A percentile compares a stretch with the other conserved stretches of the same genome.
Evolutionary conservation across 1,284 basidiomycete genomes (phyloP).

Genomic region (Xerocomus amazonicus): DNA sequence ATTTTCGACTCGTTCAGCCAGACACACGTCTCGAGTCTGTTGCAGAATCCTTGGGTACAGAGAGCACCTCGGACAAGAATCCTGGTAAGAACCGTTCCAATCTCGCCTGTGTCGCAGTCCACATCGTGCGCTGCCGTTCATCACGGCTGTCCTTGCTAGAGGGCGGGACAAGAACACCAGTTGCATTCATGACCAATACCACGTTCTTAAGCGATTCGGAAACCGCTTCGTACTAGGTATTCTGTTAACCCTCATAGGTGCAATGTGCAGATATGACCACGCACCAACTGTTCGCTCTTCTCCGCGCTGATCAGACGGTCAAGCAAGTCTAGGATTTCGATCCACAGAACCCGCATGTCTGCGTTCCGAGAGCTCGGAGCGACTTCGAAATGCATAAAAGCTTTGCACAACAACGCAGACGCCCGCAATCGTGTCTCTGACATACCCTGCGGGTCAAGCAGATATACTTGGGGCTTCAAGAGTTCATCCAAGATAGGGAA

Average conservation of each 20-base stretch:
- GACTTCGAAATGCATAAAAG: slow-evolving; percentile 90
- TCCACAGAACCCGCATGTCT: slow-evolving; percentile 81
- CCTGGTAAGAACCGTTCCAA: slow-evolving; percentile 88
- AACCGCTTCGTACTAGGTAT: slow-evolving; percentile 82
- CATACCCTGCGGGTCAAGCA: slow-evolving; percentile 82
- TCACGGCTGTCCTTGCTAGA: slow-evolving; percentile 50
- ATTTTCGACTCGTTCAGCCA: slow-evolving; percentile 9
- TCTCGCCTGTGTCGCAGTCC: slow-evolving; percentile 80
- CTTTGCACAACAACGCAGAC: slow-evolving; percentile 87
- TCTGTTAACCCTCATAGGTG: slow-evolving; percentile 8
- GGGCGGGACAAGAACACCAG: slow-evolving; percentile 74
- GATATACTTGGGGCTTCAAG: slow-evolving; percentile 78
- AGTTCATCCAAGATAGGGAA: slow-evolving; percentile 94
- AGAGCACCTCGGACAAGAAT: slow-evolving; percentile 73
- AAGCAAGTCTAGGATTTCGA: slow-evolving; percentile 87
- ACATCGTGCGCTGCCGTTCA: slow-evolving; percentile 71
- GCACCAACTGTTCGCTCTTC: slow-evolving; percentile 80
- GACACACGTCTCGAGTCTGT: slow-evolving; percentile 15
- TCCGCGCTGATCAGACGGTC: slow-evolving; percentile 88
- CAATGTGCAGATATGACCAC: slow-evolving; percentile 29
- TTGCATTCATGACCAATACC: slow-evolving; percentile 92
- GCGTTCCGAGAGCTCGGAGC: slow-evolving; percentile 63
- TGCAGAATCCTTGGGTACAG: slow-evolving; percentile 34
- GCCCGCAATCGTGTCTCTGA: slow-evolving; percentile 87
- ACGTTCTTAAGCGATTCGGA: slow-evolving; percentile 98